These are phyloP conservation scores for Herpetospermum pedunculosum DNA, from an alignment of 306 rosid species.

Conservation along the genomic window DNA sequence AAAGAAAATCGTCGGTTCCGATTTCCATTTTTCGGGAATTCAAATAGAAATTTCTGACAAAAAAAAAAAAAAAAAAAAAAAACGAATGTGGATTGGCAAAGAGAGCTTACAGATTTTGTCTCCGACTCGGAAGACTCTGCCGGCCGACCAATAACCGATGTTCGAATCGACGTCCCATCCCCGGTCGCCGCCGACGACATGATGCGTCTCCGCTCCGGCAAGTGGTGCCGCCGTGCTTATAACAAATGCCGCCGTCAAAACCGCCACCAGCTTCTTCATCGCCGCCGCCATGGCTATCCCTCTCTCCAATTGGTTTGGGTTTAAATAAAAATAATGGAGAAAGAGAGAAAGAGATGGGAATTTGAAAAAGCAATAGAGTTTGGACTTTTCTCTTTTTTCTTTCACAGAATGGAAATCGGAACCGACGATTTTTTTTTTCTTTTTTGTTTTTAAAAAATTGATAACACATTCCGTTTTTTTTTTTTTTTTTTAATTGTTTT, in stretches of 20 bases:
- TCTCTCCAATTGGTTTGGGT: neutral
- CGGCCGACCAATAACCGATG: constrained; percentile 51
- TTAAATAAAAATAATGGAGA: neutral
- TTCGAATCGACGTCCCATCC: constrained; percentile 65
- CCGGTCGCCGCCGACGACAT: constrained; percentile 73
- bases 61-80: too few species aligned
- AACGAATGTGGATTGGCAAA: neutral
- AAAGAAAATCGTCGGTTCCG: neutral
- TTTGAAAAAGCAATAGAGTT: neutral
- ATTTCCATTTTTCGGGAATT: neutral
- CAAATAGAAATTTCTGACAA: too few species aligned
- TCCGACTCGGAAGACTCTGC: constrained; percentile 44
- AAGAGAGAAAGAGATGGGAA: neutral
- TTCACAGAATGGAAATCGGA: too few species aligned
- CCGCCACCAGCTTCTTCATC: neutral
- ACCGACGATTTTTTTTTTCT: too few species aligned
- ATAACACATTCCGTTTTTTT: too few species aligned
- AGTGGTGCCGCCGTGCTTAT: neutral
- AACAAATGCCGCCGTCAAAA: neutral
- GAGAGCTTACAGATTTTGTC: constrained; percentile 57
- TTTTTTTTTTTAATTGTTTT: too few species aligned
- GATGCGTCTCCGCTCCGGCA: constrained; percentile 36
- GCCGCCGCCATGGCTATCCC: neutral
- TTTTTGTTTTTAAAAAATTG: too few species aligned
- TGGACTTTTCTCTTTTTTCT: neutral